Percentiles rank a stretch among this genome's conserved stretches.
phyloP scores from a whole-genome alignment of 306 rosid genomes.

The Cicer pinnatifidum region DNA sequence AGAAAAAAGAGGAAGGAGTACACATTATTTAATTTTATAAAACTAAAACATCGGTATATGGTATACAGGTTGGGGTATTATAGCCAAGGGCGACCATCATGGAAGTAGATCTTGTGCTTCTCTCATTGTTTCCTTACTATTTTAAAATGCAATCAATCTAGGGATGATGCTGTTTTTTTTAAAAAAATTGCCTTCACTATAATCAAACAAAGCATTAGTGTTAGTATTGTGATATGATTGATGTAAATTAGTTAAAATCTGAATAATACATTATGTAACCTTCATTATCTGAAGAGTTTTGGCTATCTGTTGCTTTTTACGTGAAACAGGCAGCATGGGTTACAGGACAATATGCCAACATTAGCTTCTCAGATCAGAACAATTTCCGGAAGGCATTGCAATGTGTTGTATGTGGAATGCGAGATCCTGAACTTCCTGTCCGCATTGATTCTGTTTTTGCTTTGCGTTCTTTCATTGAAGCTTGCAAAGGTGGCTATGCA shows the following conservation, averaged over 20 bases:
- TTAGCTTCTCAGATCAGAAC: constrained; percentile 82
- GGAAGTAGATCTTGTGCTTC: neutral
- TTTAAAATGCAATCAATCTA: neutral
- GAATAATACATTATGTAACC: neutral
- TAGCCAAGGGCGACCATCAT: constrained; percentile 12
- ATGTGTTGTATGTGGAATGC: constrained; percentile 90
- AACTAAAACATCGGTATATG: neutral
- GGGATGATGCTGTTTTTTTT: constrained; percentile 2
- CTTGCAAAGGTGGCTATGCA: constrained; percentile 69
- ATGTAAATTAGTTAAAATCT: neutral
- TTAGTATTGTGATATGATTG: constrained; percentile 20
- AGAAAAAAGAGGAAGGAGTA: neutral
- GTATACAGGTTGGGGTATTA: neutral
- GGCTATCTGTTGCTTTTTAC: constrained; percentile 11
- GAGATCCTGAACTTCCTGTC: constrained; percentile 91
- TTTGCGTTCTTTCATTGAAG: constrained; percentile 90
- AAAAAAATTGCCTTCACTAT: neutral
- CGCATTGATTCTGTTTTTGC: constrained; percentile 98
- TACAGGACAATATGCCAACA: constrained; percentile 91
- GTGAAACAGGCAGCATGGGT: constrained; percentile 93
- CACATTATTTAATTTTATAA: neutral
- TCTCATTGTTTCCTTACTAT: constrained; percentile 8
- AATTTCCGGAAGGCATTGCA: constrained; percentile 86
- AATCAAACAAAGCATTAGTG: constrained; percentile 1
- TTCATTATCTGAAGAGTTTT: constrained; percentile 10